Percentiles rank a stretch among this genome's conserved stretches.
Conservation (phyloP, 2,329 filamentous ascomycete species). For the Diaporthe helianthi region DNA sequence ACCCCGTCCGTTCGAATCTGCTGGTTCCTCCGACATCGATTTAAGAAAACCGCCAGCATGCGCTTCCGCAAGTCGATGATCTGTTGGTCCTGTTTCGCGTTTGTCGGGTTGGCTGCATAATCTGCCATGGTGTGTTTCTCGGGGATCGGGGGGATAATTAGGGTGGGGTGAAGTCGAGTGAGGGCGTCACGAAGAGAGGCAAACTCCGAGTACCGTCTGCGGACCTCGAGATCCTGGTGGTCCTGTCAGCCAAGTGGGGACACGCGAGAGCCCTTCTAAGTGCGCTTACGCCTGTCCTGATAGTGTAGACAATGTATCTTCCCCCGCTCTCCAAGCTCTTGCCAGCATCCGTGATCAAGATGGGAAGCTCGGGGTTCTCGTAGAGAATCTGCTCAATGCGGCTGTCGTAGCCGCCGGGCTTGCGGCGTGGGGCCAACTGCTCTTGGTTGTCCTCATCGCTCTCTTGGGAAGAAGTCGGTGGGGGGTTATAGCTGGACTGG, state of each 20-base stretch:
- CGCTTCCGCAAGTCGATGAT: slow-evolving; percentile 97
- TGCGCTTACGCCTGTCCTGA: slow-evolving; percentile 85
- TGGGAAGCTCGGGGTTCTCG: slow-evolving; percentile 88
- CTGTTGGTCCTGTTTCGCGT: slow-evolving; percentile 94
- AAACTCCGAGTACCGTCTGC: slow-evolving; percentile 95
- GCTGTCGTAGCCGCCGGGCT: slow-evolving; percentile 90
- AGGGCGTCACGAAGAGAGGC: slow-evolving; percentile 88
- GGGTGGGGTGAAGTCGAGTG: slow-evolving; percentile 89
- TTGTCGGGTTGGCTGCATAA: slow-evolving; percentile 96
- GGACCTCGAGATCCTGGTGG: slow-evolving; percentile 87
- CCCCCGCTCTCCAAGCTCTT: slow-evolving; percentile 94
- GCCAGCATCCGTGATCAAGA: slow-evolving; percentile 91
- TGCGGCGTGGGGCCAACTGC: slow-evolving; percentile 62
- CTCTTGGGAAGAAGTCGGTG: slow-evolving; percentile 40
- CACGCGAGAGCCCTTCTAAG: neutral
- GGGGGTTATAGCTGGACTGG: slow-evolving; percentile 26
- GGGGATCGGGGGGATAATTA: slow-evolving; percentile 95
- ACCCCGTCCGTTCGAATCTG: slow-evolving; percentile 91
- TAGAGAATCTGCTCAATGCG: slow-evolving; percentile 97
- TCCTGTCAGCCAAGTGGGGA: slow-evolving; percentile 11
- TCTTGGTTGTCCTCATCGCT: slow-evolving; percentile 57
- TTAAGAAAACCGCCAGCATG: slow-evolving; percentile 95
- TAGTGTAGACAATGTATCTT: slow-evolving; percentile 96
- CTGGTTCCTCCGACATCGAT: slow-evolving; percentile 91
- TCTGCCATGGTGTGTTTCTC: slow-evolving; percentile 99